These are phyloP conservation scores for Spathaspora sp. DNA, from an alignment of 805 yeast species.

Conservation along the genomic window DNA sequence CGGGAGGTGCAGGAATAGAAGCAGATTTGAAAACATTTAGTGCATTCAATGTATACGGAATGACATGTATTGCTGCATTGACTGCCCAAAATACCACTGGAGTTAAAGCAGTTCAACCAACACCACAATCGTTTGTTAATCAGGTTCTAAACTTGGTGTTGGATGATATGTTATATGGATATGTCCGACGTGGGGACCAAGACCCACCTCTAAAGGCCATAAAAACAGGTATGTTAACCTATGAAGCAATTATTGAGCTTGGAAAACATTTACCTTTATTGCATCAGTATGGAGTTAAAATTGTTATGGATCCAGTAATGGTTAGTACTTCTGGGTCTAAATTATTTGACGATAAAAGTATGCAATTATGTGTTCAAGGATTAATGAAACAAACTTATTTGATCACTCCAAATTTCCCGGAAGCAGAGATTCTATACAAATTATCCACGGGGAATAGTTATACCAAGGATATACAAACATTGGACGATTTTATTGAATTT, in stretches of 20 bases:
- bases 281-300: conserved; percentile 18
- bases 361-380: conserved; percentile 38
- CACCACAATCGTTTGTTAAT: conserved; percentile 42
- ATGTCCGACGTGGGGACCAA: conserved; percentile 5
- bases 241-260: conserved; percentile 49
- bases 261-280: conserved; percentile 29
- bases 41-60: conserved; percentile 71
- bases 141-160: conserved; percentile 51
- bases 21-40: conserved; percentile 81
- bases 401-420: conserved; percentile 73
- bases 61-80: conserved; percentile 73
- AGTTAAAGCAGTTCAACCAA: conserved; percentile 42
- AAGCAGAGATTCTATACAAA: conserved; percentile 47
- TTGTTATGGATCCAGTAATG: conserved; percentile 83
- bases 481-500: conserved; percentile 34
- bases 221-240: conserved; percentile 76
- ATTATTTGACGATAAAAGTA: conserved; percentile 47
- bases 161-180: conserved; percentile 48
- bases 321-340: conserved; percentile 74
- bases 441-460: conserved; percentile 20
- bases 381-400: conserved; percentile 54
- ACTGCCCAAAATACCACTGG: conserved; percentile 71
- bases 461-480: conserved; percentile 11
- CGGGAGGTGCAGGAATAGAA: conserved; percentile 92
- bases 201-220: conserved; percentile 49